phyloP scores from a whole-genome alignment of 257 asterid species.

The Fraxinus cuspidata region DNA sequence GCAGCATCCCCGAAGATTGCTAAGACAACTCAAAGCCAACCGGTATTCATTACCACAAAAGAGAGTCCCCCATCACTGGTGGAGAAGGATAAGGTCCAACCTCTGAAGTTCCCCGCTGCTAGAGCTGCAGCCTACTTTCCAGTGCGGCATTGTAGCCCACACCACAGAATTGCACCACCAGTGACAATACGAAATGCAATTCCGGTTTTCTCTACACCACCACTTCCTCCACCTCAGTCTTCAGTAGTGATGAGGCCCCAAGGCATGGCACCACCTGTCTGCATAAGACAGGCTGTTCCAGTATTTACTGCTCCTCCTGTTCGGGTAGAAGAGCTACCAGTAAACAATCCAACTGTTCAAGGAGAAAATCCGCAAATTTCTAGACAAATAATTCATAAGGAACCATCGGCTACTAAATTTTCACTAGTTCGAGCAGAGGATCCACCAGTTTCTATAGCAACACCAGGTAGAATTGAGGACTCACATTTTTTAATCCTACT shows the following conservation, averaged over 20 bases:
- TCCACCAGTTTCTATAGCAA: slow-evolving; percentile 19
- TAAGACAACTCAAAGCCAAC: slow-evolving; percentile 48
- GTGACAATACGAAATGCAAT: slow-evolving; percentile 76
- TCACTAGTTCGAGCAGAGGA: slow-evolving; percentile 30
- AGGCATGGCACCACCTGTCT: slow-evolving; percentile 64
- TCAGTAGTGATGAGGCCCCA: slow-evolving; percentile 58
- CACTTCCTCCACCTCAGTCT: slow-evolving; percentile 58
- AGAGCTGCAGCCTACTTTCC: slow-evolving; percentile 92
- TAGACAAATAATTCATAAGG: slow-evolving; percentile 33
- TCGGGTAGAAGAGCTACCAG: slow-evolving; percentile 50
- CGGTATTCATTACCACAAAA: slow-evolving; percentile 24
- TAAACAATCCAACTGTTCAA: slow-evolving; percentile 41
- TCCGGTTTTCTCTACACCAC: slow-evolving; percentile 92
- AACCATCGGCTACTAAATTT: slow-evolving; percentile 31
- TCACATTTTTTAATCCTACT: slow-evolving; percentile 35
- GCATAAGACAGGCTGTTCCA: slow-evolving; percentile 64
- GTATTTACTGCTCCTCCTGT: slow-evolving; percentile 54
- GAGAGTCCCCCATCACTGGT: slow-evolving; percentile 40
- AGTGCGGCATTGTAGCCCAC: slow-evolving; percentile 62
- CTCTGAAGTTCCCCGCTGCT: slow-evolving; percentile 75
- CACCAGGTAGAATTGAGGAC: slow-evolving; percentile 16
- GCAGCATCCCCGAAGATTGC: slow-evolving; percentile 41
- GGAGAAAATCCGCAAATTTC: slow-evolving; percentile 47
- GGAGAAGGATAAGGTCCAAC: slow-evolving; percentile 39
- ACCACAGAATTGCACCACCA: slow-evolving; percentile 71